Conservation (phyloP, 2,329 filamentous ascomycete species). For the Cladosporium sp. region DNA sequence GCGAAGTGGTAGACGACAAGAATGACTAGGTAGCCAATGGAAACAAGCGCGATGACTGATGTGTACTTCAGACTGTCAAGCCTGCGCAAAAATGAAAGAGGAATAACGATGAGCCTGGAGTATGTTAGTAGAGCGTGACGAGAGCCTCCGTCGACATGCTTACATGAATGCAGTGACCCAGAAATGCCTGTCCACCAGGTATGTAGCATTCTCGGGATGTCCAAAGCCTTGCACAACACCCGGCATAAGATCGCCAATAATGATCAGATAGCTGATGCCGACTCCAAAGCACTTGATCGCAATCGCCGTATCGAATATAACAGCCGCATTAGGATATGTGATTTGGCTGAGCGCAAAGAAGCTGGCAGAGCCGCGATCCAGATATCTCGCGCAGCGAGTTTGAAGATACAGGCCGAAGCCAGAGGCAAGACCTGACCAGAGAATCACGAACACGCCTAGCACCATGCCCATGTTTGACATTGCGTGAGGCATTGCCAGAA, state of each 20-base stretch:
- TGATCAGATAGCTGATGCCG: constrained; percentile 94
- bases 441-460: constrained; percentile 74
- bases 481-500: constrained; percentile 91
- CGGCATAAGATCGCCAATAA: constrained; percentile 97
- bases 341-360: constrained; percentile 97
- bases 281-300: constrained; percentile 98
- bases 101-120: constrained; percentile 78
- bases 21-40: constrained; percentile 90
- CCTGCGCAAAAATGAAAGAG: constrained; percentile 83
- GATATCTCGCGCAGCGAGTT: constrained; percentile 84
- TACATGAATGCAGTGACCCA: constrained; percentile 98
- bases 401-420: constrained; percentile 95
- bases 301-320: constrained; percentile 93
- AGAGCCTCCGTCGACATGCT: constrained; percentile 21
- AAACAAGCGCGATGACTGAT: constrained; percentile 82
- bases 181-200: constrained; percentile 84
- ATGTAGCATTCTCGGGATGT: constrained; percentile 59
- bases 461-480: constrained; percentile 93
- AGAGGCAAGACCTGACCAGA: constrained; percentile 86
- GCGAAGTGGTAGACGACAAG: constrained; percentile 90
- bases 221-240: constrained; percentile 83
- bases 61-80: constrained; percentile 97
- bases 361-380: constrained; percentile 81
- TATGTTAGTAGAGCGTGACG: background rate
- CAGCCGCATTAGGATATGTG: constrained; percentile 92